A percentile compares a stretch with the other conserved stretches of the same genome.
These are phyloP conservation scores for Exophiala aquamarina DNA, from an alignment of 2,329 filamentous ascomycete species.

Conservation along the genomic window DNA sequence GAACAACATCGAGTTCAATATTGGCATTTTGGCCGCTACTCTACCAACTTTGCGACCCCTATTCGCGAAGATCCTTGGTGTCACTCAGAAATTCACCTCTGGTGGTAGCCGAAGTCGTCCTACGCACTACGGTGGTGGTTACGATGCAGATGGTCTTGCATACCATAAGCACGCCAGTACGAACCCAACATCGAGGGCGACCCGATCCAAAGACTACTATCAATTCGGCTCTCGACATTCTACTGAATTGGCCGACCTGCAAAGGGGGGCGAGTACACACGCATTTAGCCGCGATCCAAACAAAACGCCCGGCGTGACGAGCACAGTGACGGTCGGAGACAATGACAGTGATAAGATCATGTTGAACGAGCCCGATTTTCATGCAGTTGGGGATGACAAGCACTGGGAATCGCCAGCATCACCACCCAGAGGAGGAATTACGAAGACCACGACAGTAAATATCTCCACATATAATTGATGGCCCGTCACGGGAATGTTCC, in stretches of 20 bases:
- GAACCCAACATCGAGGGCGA: slow-evolving; percentile 4
- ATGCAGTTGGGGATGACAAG: slow-evolving; percentile 9
- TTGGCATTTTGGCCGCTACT: slow-evolving; percentile 43
- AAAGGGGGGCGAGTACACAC: slow-evolving; percentile 8
- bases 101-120: slow-evolving; percentile 3
- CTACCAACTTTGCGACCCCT: slow-evolving; percentile 42
- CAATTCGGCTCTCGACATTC: slow-evolving; percentile 18
- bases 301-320: slow-evolving; percentile 11
- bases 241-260: slow-evolving; percentile 15
- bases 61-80: slow-evolving; percentile 26
- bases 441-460: slow-evolving; percentile 21
- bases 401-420: slow-evolving; percentile 1
- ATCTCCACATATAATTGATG: slow-evolving; percentile 9
- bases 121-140: slow-evolving; percentile 6
- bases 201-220: slow-evolving; percentile 17
- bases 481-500: no score
- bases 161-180: slow-evolving; percentile 12
- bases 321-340: slow-evolving; percentile 19
- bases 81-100: slow-evolving; percentile 16
- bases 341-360: slow-evolving; percentile 24
- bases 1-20: slow-evolving; percentile 41
- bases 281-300: not conserved
- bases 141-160: slow-evolving; percentile 19
- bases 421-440: slow-evolving; percentile 9
- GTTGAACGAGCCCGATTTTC: slow-evolving; percentile 12